phyloP scores from a whole-genome alignment of 2,329 filamentous ascomycete species.

The Paracoccidioides brasiliensis region DNA sequence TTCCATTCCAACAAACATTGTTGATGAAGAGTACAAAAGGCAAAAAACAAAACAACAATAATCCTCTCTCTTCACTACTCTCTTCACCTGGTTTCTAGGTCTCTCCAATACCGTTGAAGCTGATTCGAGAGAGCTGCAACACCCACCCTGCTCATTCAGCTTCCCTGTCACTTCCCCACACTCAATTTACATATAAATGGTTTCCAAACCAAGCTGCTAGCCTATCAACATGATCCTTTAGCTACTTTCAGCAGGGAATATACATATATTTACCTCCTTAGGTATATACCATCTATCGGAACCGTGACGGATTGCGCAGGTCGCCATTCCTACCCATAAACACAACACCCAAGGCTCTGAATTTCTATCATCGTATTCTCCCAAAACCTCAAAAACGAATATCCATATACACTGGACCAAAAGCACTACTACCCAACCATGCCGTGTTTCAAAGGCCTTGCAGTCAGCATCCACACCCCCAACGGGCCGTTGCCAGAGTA shows the following conservation, averaged over 20 bases:
- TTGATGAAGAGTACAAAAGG: too few species aligned
- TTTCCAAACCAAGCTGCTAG: neutral
- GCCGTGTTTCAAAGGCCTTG: slow-evolving; percentile 99
- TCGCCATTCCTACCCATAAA: neutral
- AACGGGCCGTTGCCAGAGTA: slow-evolving; percentile 74
- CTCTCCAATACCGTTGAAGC: neutral
- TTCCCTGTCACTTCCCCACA: neutral
- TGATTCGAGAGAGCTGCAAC: too few species aligned
- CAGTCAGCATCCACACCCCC: slow-evolving; percentile 86
- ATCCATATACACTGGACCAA: neutral
- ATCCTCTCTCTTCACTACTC: neutral
- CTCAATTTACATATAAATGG: neutral
- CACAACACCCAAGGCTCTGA: neutral
- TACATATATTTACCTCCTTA: neutral
- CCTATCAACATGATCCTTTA: neutral
- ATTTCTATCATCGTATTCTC: neutral
- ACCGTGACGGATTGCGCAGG: neutral
- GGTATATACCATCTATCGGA: neutral
- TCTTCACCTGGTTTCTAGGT: too few species aligned
- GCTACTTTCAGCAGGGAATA: neutral
- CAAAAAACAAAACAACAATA: neutral
- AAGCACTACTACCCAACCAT: slow-evolving; percentile 27
- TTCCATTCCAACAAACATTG: too few species aligned
- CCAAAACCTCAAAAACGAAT: neutral
- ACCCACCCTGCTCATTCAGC: neutral